Conservation (phyloP, 2,329 filamentous ascomycete species). For the Stagonosporopsis rhizophila region DNA sequence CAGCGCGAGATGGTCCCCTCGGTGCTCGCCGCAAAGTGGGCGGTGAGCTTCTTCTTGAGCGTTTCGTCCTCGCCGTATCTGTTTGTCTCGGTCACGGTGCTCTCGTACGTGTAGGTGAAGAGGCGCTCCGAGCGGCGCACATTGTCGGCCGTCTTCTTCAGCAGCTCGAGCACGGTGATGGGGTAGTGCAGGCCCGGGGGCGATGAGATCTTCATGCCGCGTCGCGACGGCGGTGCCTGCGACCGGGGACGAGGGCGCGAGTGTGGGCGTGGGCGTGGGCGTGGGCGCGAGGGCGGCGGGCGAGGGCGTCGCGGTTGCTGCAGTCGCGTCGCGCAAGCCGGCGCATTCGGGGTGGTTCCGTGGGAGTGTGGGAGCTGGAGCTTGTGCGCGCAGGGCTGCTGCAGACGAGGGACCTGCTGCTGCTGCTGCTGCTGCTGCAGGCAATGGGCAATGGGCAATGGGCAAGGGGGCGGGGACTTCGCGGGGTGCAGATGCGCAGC, state of each 20-base stretch:
- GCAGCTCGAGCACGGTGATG: conserved; percentile 86
- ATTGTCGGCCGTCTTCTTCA: conserved; percentile 76
- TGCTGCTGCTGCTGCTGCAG: too few species aligned
- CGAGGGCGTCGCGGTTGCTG: conserved; percentile 15
- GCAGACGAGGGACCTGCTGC: too few species aligned
- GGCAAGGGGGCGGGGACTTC: neutral
- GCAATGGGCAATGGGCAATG: neutral
- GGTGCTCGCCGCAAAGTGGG: conserved; percentile 81
- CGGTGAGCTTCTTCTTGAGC: conserved; percentile 73
- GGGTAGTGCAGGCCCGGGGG: conserved; percentile 77
- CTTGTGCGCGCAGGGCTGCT: neutral
- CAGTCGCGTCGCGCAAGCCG: conserved; percentile 38
- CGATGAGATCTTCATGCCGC: conserved; percentile 58
- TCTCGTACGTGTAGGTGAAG: conserved; percentile 87
- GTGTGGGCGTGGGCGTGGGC: conserved; percentile 12
- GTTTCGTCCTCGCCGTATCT: conserved; percentile 76
- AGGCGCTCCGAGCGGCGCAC: conserved; percentile 79
- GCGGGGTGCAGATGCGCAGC: conserved; percentile 9
- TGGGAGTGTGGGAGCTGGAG: conserved; percentile 11
- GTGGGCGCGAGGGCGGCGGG: conserved; percentile 2
- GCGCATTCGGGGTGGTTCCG: conserved; percentile 41
- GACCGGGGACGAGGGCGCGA: conserved; percentile 15
- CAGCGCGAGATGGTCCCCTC: conserved; percentile 82
- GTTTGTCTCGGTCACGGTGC: conserved; percentile 70
- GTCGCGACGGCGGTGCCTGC: conserved; percentile 41